Evolutionary conservation across 768 basidiomycete species (phyloP).

Genomic region (Mrakia frigida): DNA sequence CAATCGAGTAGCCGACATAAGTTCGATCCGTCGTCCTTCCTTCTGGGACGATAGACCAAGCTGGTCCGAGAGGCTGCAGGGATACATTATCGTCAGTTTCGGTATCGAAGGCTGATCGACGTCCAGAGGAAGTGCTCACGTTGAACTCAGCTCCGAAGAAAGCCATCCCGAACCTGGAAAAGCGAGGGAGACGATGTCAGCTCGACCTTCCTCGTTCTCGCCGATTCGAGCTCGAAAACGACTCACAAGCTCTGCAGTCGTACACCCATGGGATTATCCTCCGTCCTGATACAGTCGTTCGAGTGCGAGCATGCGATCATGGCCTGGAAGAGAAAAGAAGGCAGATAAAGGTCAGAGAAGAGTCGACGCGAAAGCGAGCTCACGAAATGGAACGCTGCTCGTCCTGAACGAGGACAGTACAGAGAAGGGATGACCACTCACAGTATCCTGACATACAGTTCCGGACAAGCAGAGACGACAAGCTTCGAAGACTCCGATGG

Average conservation of each 20-base stretch:
- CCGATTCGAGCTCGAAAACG: neutral
- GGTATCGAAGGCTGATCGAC: neutral
- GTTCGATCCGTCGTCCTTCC: neutral
- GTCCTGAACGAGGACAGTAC: neutral
- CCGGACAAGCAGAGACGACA: no score
- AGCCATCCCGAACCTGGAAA: neutral
- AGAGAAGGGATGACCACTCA: neutral
- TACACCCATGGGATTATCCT: neutral
- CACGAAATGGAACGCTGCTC: neutral
- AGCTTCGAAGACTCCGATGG: no score
- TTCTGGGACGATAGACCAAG: constrained; percentile 15
- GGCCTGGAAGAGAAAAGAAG: no score
- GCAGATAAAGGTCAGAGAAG: neutral
- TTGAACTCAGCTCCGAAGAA: neutral
- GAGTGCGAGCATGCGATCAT: neutral
- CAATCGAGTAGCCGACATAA: constrained; percentile 21
- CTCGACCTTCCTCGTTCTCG: neutral
- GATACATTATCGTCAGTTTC: neutral
- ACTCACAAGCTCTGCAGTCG: neutral
- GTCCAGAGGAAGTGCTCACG: neutral
- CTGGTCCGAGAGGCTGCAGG: constrained; percentile 4
- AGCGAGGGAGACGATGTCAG: neutral
- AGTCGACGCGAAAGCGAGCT: neutral
- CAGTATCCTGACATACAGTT: neutral
- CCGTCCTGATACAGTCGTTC: neutral